phyloP scores from a whole-genome alignment of 768 basidiomycete species.

The Suillus bovinus region DNA sequence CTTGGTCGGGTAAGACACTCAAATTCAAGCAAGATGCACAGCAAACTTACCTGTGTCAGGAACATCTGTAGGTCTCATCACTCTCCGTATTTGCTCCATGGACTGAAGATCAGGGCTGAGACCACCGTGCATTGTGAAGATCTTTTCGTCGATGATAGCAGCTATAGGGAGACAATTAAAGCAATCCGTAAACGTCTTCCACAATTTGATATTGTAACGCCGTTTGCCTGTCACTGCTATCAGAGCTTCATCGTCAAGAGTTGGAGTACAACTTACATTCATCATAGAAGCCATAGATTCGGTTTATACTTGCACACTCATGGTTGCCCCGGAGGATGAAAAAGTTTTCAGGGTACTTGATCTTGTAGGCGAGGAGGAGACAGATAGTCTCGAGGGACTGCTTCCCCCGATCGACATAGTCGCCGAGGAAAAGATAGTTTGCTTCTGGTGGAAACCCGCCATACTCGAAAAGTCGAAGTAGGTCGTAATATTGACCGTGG shows the following conservation, averaged over 20 bases:
- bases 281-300: conserved; percentile 99
- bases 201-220: conserved; percentile 99
- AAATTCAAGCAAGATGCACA: not conserved
- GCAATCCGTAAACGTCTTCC: conserved; percentile 99
- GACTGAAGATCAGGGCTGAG: conserved; percentile 96
- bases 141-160: conserved; percentile 99
- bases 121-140: conserved; percentile 99
- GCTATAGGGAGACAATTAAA: conserved; percentile 99
- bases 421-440: conserved; percentile 99
- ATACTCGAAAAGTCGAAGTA: conserved; percentile 97
- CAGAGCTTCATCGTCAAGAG: conserved; percentile 14
- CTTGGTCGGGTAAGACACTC: conserved; percentile 37
- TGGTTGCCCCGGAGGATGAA: conserved; percentile 99
- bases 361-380: conserved; percentile 98
- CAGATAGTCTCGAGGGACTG: conserved; percentile 99
- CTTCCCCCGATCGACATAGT: conserved; percentile 99
- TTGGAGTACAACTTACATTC: conserved; percentile 71
- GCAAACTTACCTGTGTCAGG: conserved; percentile 84
- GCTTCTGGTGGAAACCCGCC: conserved; percentile 99
- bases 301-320: conserved; percentile 98
- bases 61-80: conserved; percentile 99
- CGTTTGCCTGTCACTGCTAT: conserved; percentile 77
- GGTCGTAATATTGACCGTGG: conserved; percentile 99
- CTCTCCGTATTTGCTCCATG: conserved; percentile 99
- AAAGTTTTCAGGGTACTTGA: conserved; percentile 99